phyloP scores from a whole-genome alignment of 2,329 filamentous ascomycete species.

The Dissoconium aciculare region DNA sequence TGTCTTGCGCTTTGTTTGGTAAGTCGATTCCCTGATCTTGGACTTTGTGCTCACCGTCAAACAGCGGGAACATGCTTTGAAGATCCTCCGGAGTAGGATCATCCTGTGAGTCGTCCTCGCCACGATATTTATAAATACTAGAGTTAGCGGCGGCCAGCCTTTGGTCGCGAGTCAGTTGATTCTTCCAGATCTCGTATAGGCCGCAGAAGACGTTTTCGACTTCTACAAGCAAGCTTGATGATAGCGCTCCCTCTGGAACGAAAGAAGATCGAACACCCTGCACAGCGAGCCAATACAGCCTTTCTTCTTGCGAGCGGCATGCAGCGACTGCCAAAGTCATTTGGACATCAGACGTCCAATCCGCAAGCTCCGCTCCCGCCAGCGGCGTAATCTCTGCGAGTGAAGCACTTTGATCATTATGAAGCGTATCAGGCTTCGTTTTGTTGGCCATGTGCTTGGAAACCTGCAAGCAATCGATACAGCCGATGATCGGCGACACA shows the following conservation, averaged over 20 bases:
- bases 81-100: slow-evolving; percentile 61
- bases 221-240: slow-evolving; percentile 23
- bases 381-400: slow-evolving; percentile 13
- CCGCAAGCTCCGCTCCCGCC: slow-evolving; percentile 7
- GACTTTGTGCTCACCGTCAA: slow-evolving; percentile 37
- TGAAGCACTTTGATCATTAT: background rate
- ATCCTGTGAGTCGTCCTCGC: slow-evolving; percentile 61
- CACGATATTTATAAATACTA: slow-evolving; percentile 72
- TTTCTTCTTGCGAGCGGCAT: slow-evolving; percentile 11
- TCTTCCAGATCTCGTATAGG: slow-evolving; percentile 69
- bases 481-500: slow-evolving; percentile 59
- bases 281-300: slow-evolving; percentile 13
- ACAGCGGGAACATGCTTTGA: slow-evolving; percentile 66
- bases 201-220: slow-evolving; percentile 53
- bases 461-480: slow-evolving; percentile 55
- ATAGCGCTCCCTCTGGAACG: slow-evolving; percentile 5
- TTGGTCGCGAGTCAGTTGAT: slow-evolving; percentile 60
- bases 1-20: slow-evolving; percentile 11
- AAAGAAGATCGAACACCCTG: slow-evolving; percentile 11
- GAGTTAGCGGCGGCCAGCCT: slow-evolving; percentile 57
- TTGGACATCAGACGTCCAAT: slow-evolving; percentile 14
- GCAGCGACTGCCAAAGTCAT: slow-evolving; percentile 10
- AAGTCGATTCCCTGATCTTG: too few species aligned
- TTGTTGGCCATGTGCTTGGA: slow-evolving; percentile 9
- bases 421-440: background rate